Base-by-base conservation (phyloP, 108 stramenopile genomes). In the Cyclotella atomus region DNA sequence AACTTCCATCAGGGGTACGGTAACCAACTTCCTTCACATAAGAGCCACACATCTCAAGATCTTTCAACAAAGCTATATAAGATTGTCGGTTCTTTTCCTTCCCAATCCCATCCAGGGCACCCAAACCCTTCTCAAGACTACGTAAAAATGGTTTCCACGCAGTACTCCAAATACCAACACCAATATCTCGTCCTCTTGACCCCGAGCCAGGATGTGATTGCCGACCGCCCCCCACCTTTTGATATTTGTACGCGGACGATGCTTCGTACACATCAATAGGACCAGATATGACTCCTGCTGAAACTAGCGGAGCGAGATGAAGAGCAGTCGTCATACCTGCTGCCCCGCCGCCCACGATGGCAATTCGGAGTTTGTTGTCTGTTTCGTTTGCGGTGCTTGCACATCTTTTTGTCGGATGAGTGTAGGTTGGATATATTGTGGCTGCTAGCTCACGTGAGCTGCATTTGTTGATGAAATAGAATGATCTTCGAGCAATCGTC, bases 81-180 rank as follows among this genome's bases (percentile, higher is more conserved):
- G 89, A 91, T 33, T 79, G 49, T 44, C 89, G 74, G 9, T 74
- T 66, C 49, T 68, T 73, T n/a, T 73, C 52, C 36, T 50, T 41
- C 8, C 3, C 1, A 19, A 76, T 19, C 43, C 3, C 52, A 34
- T 21, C 34, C 15, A 49, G 24, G 0, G 33, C 0, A 16, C 2
- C 3, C 17, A 62, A 19, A n/a, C 65, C 71, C 25, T 50, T 43
- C 45, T 75, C 68, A 28, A 86, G 71, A 44, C 55, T 73, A 5
- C 73, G 27, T 25, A 66, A 47, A 68, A 95, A 92, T 0, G 86
- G 89, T 65, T 79, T 66, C 75, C 91, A 62, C 10, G 89, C 94
- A 25, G 94, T 93, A 69, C 81, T 87, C 94, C 94, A 95, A 25
- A 95, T 75, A 15, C 94, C 94, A 17, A 95, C 90, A 0, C 94